Base-by-base conservation (phyloP, 805 yeast species). In the Debaryomyces prosopidis region DNA sequence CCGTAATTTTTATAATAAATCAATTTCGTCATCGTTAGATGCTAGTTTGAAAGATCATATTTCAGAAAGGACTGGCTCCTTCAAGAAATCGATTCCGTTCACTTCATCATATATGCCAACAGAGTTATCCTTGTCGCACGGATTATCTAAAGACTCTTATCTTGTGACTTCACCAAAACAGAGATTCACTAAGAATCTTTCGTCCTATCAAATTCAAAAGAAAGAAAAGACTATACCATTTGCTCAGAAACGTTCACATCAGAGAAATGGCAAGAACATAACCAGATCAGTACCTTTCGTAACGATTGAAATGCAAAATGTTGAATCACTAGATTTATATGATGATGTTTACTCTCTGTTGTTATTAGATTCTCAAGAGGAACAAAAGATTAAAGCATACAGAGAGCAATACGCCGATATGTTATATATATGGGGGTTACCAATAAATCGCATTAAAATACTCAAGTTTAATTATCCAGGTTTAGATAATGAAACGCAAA, bases 371-470 rank as follows among this genome's bases (percentile, higher is more conserved):
- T 58, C 71, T 2, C 63, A 69, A 8, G 71, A 73, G 37, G 55
- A 54, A 7, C 58, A 59, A 1, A 70, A 69, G 39, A 62, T 79
- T 37, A 61, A 58, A 35, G 40, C 56, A 44, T 78, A 80, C 58
- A 63, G 96, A 33, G 74, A 77, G 16, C 85, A 83, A 52, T 91
- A 92, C 62, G 90, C 97, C 0, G 79, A 84, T 15, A 75, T 91
- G 58, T 69, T 91, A 11, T 87, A 79, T 56, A 64, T 77, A 28
- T 92, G 97, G 97, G 95, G 94, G 0, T 71, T 90, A 15, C 87
- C 90, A 0, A 76, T 87, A n/a, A 81, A 84, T 51, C 66, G 96
- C 36, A 81, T 88, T 23, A 91, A 91, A 56, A 78, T 91, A 9
- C 62, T 89, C 45, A 89, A 91, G 64, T 79, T 81, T 68, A 85